A percentile compares a stretch with the other conserved stretches of the same genome.
Conservation (phyloP, 73 alveolate genomes). For the Stentor roeselii region DNA sequence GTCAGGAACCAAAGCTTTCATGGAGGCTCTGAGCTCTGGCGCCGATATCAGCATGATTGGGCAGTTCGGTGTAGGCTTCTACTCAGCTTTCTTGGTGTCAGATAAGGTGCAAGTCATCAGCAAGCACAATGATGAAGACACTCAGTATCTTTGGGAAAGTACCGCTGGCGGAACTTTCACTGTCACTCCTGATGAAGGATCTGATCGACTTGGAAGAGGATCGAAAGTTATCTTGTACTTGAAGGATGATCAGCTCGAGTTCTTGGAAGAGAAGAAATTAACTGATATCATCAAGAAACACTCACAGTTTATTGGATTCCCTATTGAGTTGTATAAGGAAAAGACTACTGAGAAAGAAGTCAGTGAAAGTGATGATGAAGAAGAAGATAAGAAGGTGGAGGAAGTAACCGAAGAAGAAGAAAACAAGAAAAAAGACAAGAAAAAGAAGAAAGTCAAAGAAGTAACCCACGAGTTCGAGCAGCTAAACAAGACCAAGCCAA, state of each 20-base stretch:
- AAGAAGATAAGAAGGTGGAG: constrained; percentile 76
- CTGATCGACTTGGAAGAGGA: constrained; percentile 90
- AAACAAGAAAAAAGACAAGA: constrained; percentile 87
- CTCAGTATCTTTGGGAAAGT: constrained; percentile 98
- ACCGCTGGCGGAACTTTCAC: constrained; percentile 97
- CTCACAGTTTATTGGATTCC: constrained; percentile 98
- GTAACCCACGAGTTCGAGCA: constrained; percentile 98
- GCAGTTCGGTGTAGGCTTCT: constrained; percentile 99
- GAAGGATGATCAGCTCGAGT: constrained; percentile 98
- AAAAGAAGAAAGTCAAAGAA: constrained; percentile 97
- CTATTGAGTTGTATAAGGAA: constrained; percentile 95
- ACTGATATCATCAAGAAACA: constrained; percentile 98
- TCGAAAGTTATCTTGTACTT: constrained; percentile 92
- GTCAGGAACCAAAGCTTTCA: constrained; percentile 99
- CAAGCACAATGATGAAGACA: constrained; percentile 88
- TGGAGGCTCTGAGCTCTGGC: constrained; percentile 98
- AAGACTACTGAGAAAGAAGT: constrained; percentile 97
- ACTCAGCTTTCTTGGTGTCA: constrained; percentile 98
- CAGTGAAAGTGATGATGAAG: constrained; percentile 97
- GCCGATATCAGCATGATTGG: constrained; percentile 99
- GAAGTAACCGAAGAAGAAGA: constrained; percentile 79
- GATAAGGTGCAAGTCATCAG: constrained; percentile 95
- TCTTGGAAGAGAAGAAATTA: constrained; percentile 95
- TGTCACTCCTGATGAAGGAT: constrained; percentile 77
- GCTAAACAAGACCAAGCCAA: constrained; percentile 98